Base-by-base conservation (phyloP, 2,329 filamentous ascomycete species). In the Saccharata proteae region DNA sequence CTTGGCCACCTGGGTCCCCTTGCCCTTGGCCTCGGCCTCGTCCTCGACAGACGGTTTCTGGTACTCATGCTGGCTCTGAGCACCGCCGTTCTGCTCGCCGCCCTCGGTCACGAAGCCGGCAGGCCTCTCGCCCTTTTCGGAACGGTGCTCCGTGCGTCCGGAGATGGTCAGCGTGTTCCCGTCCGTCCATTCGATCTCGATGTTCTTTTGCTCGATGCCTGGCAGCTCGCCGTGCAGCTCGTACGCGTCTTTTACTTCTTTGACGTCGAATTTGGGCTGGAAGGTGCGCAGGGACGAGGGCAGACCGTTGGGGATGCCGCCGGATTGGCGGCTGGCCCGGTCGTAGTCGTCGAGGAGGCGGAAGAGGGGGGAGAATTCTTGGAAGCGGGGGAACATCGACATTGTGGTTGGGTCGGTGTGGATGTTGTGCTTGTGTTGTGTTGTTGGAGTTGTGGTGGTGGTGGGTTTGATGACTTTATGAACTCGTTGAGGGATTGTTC, bases 221-320 rank as follows among this genome's bases (percentile, higher is more conserved):
- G 81, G 77, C 5, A 88, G 71, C 56, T 88, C 81, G 46, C 81
- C 82, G 45, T 86, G 74, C 13, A 88, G 75, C 57, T 88, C 77
- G 50, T 84, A 88, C 40, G 62, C 53, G 5, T 72, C 58, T 38
- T 69, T 67, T 9, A 69, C 71, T 61, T 90, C 82, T 52, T 71
- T 76, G 39, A 86, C 67, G 46, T 88, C 81, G 49, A 88, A 88
- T 57, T 75, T 79, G 33, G 81, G 82, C 36, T 71, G 69, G 69
- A 84, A 86, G 48, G 69, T 62, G 27, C 62, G 64, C 28, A 67
- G 43, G 18, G 35, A 35, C 32, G 51, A 42, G 26, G 47, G 31
- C 36, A 47, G 40, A 21, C 19, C 19, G 27, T 26, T 26, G 37
- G 48, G 43, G 43, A 48, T 42, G 23, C 45, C 38, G 25, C n/a